Conservation (phyloP, 805 yeast genomes). For the Jamesozyma spencerorum region DNA sequence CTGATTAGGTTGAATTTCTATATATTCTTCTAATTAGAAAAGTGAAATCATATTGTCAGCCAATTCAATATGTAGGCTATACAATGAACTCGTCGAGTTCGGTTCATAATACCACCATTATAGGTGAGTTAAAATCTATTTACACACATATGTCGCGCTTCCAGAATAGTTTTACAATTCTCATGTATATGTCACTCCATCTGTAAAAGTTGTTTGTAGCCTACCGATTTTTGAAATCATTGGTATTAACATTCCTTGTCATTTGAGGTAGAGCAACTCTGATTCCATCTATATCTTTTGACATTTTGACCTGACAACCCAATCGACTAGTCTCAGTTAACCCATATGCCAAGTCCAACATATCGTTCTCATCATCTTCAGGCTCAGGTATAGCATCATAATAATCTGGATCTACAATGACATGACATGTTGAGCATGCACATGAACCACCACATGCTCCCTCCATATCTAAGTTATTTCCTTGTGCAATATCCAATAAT, state of each 20-base stretch:
- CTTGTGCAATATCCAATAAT: conserved; percentile 88
- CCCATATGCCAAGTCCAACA: conserved; percentile 96
- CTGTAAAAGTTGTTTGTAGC: too few relatives aligned
- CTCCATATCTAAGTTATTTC: conserved; percentile 88
- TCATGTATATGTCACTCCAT: too few relatives aligned
- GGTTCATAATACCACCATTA: too few relatives aligned
- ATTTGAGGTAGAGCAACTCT: conserved; percentile 94
- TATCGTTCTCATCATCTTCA: conserved; percentile 94
- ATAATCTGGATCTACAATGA: conserved; percentile 89
- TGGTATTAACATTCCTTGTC: conserved; percentile 84
- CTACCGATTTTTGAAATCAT: conserved; percentile 48
- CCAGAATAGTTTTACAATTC: too few relatives aligned
- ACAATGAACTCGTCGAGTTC: too few relatives aligned
- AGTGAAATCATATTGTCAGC: too few relatives aligned
- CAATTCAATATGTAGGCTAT: too few relatives aligned
- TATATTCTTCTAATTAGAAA: too few relatives aligned
- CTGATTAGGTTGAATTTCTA: too few relatives aligned
- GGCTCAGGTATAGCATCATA: conserved; percentile 92
- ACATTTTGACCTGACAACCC: conserved; percentile 89
- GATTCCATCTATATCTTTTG: conserved; percentile 83
- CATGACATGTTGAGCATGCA: conserved; percentile 97
- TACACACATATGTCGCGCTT: too few relatives aligned
- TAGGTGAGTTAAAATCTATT: too few relatives aligned
- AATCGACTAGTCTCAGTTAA: conserved; percentile 92
- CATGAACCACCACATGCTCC: conserved; percentile 99